Base-by-base conservation (phyloP, 495 filamentous ascomycete species). In the Parathielavia appendiculata region DNA sequence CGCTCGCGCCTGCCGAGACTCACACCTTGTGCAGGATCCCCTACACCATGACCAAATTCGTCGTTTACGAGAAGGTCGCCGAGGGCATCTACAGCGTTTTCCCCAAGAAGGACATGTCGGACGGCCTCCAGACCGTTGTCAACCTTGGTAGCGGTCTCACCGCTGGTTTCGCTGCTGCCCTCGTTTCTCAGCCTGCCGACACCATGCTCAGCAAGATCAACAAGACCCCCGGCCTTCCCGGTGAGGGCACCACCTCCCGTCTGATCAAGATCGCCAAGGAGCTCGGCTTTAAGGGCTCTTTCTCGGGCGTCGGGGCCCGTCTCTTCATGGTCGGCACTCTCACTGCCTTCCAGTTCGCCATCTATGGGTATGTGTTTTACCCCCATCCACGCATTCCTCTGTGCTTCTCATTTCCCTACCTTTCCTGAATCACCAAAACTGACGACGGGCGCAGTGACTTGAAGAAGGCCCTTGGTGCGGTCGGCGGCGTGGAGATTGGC, bases 171-270 rank as follows among this genome's bases (percentile, higher is more conserved):
- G 92, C 93, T 61, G 93, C 93, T 63, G 93, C 93, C 69, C 66
- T 96, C 73, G 86, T 98, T 68, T 97, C 93, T 46, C 93, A 98
- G 79, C 92, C 93, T 67, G 93, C 93, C 71, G 93, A 97, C 76
- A 98, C 93, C 70, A 97, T 97, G 93, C 86, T 98, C 67, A 87
- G 82, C 80, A 97, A 97, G 86, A 98, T 98, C 84, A 98, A 98
- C 89, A 98, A 98, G 90, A 95, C 91, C 76, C 90, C 89, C 78
- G 93, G 93, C 75, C 79, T 86, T 47, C 93, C 93, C 57, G 93
- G 93, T 77, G 92, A 98, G 83, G 85, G 92, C 72, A 98, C 91
- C 69, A 87, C 85, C 63, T 81, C 77, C 76, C 89, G 93, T 75
- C 79, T 98, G 61, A 82, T 96, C 80, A 97, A 97, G 87, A 97